Conservation (phyloP, 2,329 filamentous ascomycete species). For the Aspergillus melleus region DNA sequence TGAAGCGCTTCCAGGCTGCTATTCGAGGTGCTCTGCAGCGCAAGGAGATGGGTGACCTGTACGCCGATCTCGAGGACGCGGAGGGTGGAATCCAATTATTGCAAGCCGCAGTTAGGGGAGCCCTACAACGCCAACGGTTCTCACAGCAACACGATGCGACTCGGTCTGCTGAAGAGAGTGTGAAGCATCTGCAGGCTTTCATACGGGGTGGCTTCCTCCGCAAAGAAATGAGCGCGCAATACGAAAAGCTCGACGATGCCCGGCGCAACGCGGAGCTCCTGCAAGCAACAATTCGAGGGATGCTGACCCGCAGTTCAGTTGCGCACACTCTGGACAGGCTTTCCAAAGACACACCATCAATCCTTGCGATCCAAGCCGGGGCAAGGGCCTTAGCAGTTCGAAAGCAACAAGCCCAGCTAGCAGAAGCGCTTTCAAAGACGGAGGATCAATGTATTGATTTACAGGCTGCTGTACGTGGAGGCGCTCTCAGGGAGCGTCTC, state of each 20-base stretch:
- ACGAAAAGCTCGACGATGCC: conserved; percentile 47
- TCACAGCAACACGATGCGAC: conserved; percentile 24
- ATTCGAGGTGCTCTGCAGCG: conserved; percentile 51
- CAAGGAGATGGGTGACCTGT: conserved; percentile 48
- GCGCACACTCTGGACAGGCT: conserved; percentile 27
- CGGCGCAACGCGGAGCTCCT: conserved; percentile 52
- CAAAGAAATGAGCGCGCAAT: conserved; percentile 36
- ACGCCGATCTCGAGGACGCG: conserved; percentile 63
- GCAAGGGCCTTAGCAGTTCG: conserved; percentile 39
- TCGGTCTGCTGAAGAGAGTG: conserved; percentile 51
- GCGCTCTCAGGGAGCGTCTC: conserved; percentile 28
- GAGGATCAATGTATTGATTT: conserved; percentile 44
- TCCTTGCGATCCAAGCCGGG: conserved; percentile 39
- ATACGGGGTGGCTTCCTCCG: conserved; percentile 67
- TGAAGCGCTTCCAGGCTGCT: conserved; percentile 57
- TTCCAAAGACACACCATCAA: conserved; percentile 24
- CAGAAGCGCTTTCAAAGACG: conserved; percentile 43
- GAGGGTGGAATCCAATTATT: conserved; percentile 61
- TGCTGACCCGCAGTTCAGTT: conserved; percentile 42
- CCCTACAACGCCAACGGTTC: conserved; percentile 20
- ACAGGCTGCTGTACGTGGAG: conserved; percentile 49
- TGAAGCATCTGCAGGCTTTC: conserved; percentile 64
- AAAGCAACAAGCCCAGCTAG: conserved; percentile 39
- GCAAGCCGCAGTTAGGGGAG: conserved; percentile 63
- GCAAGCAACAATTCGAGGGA: conserved; percentile 62